phyloP scores from a whole-genome alignment of 2,329 filamentous ascomycete species.

The Calonectria henricotiae region DNA sequence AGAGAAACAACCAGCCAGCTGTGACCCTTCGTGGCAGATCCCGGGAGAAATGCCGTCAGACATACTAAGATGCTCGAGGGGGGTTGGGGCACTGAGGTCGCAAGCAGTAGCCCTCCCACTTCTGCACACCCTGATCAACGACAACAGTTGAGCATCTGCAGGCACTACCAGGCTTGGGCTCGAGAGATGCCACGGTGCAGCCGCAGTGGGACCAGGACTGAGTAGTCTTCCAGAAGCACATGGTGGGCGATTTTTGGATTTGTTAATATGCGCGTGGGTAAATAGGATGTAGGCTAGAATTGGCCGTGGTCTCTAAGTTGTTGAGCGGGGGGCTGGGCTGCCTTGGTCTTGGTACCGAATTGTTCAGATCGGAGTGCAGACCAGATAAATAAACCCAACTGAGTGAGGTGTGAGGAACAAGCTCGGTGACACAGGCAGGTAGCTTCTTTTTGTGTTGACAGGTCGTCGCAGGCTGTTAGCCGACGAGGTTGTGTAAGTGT shows the following conservation, averaged over 20 bases:
- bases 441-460: slow-evolving; percentile 41
- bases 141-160: slow-evolving; percentile 51
- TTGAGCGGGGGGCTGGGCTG: slow-evolving; percentile 26
- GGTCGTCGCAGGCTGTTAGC: slow-evolving; percentile 45
- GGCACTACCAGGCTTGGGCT: slow-evolving; percentile 53
- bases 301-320: neutral
- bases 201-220: slow-evolving; percentile 56
- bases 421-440: slow-evolving; percentile 35
- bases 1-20: slow-evolving; percentile 36
- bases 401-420: slow-evolving; percentile 39
- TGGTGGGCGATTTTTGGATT: slow-evolving; percentile 42
- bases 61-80: slow-evolving; percentile 48
- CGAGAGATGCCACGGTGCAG: slow-evolving; percentile 49
- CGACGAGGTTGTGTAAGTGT: slow-evolving; percentile 49
- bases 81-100: slow-evolving; percentile 56
- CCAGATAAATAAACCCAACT: slow-evolving; percentile 41
- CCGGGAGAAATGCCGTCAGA: slow-evolving; percentile 37
- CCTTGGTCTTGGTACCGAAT: neutral
- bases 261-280: neutral
- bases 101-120: slow-evolving; percentile 56
- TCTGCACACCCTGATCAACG: slow-evolving; percentile 52
- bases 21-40: slow-evolving; percentile 2
- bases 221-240: slow-evolving; percentile 58
- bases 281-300: neutral
- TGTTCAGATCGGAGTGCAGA: slow-evolving; percentile 18